Evolutionary conservation across 306 rosid genomes (phyloP).

Genomic region (Medicago ruthenica): DNA sequence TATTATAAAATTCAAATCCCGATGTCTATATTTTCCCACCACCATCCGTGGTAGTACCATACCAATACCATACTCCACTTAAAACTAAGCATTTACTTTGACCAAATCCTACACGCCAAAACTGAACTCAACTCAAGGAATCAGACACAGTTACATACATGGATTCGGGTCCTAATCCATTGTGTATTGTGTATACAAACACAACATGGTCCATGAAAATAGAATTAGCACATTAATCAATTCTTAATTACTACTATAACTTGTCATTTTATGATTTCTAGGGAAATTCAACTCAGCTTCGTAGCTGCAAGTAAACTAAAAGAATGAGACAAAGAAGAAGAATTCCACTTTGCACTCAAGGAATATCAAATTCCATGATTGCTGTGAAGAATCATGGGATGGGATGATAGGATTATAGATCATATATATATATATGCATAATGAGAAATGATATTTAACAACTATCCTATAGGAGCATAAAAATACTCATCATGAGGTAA

Average conservation of each 20-base stretch:
- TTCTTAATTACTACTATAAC: not conserved
- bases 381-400: not conserved
- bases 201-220: constrained; percentile 26
- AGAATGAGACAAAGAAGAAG: not conserved
- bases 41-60: constrained; percentile 3
- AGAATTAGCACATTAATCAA: constrained; percentile 5
- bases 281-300: constrained; percentile 2
- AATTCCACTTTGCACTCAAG: not conserved
- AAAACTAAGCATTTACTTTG: constrained; percentile 33
- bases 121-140: constrained; percentile 7
- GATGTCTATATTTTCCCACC: constrained; percentile 52
- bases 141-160: not conserved
- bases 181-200: not conserved
- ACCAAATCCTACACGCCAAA: constrained; percentile 32
- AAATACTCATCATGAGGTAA: no score
- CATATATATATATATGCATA: no score
- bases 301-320: not conserved
- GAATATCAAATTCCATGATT: not conserved
- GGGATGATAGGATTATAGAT: no score
- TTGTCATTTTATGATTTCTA: not conserved
- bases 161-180: not conserved
- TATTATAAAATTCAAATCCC: constrained; percentile 61
- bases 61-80: not conserved
- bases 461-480: no score
- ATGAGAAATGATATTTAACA: no score